Percentiles rank a stretch among this genome's conserved stretches.
Evolutionary conservation across 1,284 basidiomycete genomes (phyloP).

Genomic region (Puccinia sorghi): DNA sequence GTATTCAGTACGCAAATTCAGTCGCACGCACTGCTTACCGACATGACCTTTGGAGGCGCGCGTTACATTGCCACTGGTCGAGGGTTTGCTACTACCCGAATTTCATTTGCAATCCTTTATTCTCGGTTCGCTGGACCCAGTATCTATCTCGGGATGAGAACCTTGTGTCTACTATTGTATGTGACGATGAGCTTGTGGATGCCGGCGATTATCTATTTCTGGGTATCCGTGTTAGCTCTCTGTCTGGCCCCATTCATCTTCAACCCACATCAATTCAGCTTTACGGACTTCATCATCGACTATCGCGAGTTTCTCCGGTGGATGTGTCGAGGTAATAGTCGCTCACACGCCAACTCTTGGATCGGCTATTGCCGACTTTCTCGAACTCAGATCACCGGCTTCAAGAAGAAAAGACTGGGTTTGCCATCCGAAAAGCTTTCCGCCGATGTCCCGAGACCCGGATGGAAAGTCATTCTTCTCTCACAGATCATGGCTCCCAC

Average conservation of each 20-base stretch:
- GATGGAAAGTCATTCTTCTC: slow-evolving; percentile 82
- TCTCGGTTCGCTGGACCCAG: slow-evolving; percentile 94
- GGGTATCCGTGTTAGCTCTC: slow-evolving; percentile 69
- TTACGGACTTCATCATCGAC: slow-evolving; percentile 91
- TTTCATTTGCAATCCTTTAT: slow-evolving; percentile 87
- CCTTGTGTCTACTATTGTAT: slow-evolving; percentile 82
- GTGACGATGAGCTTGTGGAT: slow-evolving; percentile 86
- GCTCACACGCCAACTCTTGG: slow-evolving; percentile 84
- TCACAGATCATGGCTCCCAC: slow-evolving; percentile 84
- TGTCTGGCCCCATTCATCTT: slow-evolving; percentile 92
- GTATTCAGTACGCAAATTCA: slow-evolving; percentile 95
- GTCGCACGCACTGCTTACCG: slow-evolving; percentile 89
- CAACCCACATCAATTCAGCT: slow-evolving; percentile 95
- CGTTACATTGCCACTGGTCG: slow-evolving; percentile 98
- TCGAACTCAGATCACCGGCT: slow-evolving; percentile 91
- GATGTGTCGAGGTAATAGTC: slow-evolving; percentile 94
- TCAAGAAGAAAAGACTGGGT: slow-evolving; percentile 93
- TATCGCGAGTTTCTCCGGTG: slow-evolving; percentile 94
- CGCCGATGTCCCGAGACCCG: slow-evolving; percentile 81
- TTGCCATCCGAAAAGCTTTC: slow-evolving; percentile 92
- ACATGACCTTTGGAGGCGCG: slow-evolving; percentile 91
- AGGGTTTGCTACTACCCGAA: slow-evolving; percentile 90
- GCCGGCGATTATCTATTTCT: slow-evolving; percentile 90
- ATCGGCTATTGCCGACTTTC: slow-evolving; percentile 94
- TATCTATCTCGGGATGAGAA: slow-evolving; percentile 92